A percentile compares a stretch with the other conserved stretches of the same genome.
phyloP scores from a whole-genome alignment of 148 eudicot genomes.

The Diospyros kaki region DNA sequence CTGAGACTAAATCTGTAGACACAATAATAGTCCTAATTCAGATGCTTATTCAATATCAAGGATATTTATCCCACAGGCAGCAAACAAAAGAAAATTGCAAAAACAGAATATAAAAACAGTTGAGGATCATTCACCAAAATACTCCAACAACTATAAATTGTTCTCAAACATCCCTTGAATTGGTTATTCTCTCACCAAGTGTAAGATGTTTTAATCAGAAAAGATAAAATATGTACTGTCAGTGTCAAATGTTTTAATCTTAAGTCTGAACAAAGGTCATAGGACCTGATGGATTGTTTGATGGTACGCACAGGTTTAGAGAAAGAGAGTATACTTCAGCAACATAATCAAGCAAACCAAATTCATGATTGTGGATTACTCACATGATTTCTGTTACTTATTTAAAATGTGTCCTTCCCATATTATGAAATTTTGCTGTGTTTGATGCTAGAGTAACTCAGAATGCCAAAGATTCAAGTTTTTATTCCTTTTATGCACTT shows the following conservation, averaged over 20 bases:
- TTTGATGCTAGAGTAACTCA: background rate
- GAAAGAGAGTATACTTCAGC: background rate
- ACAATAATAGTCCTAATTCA: background rate
- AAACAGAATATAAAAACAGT: background rate
- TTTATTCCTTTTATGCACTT: background rate
- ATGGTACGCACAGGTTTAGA: background rate
- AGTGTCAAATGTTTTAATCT: constrained; percentile 3
- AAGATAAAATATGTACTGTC: background rate
- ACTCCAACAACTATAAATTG: background rate
- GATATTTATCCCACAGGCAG: background rate
- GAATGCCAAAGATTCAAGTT: background rate
- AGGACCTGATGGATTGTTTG: background rate
- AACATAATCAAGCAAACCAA: background rate
- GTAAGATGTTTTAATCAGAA: background rate
- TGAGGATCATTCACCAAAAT: background rate
- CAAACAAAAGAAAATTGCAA: background rate
- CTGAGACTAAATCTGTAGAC: background rate
- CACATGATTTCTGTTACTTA: background rate
- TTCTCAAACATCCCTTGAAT: too few species aligned
- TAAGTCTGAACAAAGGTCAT: background rate
- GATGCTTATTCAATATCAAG: background rate
- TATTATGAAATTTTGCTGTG: background rate
- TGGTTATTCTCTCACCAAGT: background rate
- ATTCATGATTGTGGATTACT: background rate
- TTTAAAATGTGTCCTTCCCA: background rate